Percentiles rank a stretch among this genome's conserved stretches.
phyloP scores from a whole-genome alignment of 148 eudicot species.

The Persicaria maculosa region DNA sequence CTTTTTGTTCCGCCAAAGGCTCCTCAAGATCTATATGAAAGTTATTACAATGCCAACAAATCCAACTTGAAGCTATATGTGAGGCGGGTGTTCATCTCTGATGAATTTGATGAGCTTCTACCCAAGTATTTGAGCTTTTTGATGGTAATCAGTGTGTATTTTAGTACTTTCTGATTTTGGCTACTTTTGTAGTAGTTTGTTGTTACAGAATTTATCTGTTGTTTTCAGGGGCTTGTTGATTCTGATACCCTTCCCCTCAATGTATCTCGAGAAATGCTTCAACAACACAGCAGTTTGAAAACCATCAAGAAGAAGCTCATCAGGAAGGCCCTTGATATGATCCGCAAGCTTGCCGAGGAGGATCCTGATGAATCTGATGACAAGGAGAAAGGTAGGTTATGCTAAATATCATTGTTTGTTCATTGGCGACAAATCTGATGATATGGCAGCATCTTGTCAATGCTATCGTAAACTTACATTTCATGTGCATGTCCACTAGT shows the following conservation, averaged over 20 bases:
- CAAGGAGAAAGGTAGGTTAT: conserved; percentile 63
- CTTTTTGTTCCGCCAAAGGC: conserved; percentile 94
- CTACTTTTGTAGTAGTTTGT: neutral
- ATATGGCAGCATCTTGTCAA: neutral
- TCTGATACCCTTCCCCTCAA: conserved; percentile 95
- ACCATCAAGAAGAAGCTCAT: conserved; percentile 95
- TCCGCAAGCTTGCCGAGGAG: conserved; percentile 93
- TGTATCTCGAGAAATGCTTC: conserved; percentile 99
- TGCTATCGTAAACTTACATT: neutral
- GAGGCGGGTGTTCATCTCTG: conserved; percentile 93
- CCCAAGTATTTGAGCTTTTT: conserved; percentile 92
- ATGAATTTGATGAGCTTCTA: conserved; percentile 93
- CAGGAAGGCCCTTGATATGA: conserved; percentile 99
- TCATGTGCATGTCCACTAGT: neutral
- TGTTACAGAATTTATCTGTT: conserved; percentile 7
- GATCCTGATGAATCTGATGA: conserved; percentile 84
- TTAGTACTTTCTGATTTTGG: neutral
- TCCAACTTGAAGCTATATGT: conserved; percentile 89
- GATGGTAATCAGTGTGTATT: conserved; percentile 40
- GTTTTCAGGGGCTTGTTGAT: conserved; percentile 89
- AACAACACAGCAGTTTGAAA: conserved; percentile 96
- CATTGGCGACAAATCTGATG: neutral
- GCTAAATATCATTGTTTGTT: neutral
- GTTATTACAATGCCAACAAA: conserved; percentile 85
- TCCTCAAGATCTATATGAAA: conserved; percentile 94